These are phyloP conservation scores for Penicillium cosmopolitanum DNA, from an alignment of 495 filamentous ascomycete genomes.

Conservation along the genomic window DNA sequence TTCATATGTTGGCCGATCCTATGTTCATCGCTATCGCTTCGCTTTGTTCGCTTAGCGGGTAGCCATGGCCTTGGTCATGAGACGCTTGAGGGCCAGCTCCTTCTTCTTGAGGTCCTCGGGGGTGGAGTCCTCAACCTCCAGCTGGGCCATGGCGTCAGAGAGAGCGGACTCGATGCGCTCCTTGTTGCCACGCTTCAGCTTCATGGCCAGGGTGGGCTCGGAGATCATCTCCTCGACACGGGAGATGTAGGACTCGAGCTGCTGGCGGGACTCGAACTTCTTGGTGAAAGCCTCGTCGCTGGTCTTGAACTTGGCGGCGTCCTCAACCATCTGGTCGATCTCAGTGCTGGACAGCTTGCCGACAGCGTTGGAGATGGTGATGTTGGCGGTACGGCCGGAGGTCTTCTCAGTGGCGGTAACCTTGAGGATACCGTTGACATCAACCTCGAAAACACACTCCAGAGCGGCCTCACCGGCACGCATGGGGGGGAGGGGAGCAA, in stretches of 20 bases:
- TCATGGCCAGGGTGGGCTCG: constrained; percentile 92
- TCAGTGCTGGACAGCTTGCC: constrained; percentile 94
- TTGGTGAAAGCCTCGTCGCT: constrained; percentile 98
- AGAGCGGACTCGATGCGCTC: constrained; percentile 98
- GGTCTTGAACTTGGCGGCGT: constrained; percentile 98
- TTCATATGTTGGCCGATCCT: constrained; percentile 27
- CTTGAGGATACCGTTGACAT: constrained; percentile 99
- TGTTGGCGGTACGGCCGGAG: constrained; percentile 96
- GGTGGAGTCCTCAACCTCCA: constrained; percentile 83
- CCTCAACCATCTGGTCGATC: constrained; percentile 97
- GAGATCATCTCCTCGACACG: constrained; percentile 98
- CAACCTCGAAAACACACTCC: constrained; percentile 98
- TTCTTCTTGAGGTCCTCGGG: constrained; percentile 99
- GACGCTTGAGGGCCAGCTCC: constrained; percentile 96
- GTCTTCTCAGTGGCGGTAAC: constrained; percentile 99
- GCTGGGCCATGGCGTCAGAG: constrained; percentile 82
- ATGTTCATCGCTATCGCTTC: constrained; percentile 27
- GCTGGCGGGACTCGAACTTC: constrained; percentile 97
- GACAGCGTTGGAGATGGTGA: constrained; percentile 99
- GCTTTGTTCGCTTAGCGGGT: constrained; percentile 64
- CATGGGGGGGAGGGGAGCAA: constrained; percentile 96
- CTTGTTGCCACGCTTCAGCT: constrained; percentile 98
- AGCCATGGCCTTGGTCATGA: constrained; percentile 96
- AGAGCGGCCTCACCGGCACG: constrained; percentile 97
- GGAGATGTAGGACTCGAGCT: constrained; percentile 98